phyloP scores from a whole-genome alignment of 1,284 basidiomycete species.

The Rhodotorula sp. region DNA sequence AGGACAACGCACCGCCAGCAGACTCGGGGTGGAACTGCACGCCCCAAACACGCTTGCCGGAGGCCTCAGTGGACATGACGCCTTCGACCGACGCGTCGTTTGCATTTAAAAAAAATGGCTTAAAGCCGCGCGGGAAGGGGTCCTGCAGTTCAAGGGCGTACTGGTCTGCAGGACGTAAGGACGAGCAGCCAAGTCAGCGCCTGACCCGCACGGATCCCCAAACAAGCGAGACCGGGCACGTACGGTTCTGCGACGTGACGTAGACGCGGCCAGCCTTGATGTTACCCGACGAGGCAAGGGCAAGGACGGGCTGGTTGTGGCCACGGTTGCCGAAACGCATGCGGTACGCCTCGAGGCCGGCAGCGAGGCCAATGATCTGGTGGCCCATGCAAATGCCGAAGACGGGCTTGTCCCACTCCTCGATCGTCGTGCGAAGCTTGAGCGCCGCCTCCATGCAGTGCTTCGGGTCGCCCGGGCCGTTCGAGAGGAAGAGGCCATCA shows the following conservation, averaged over 20 bases:
- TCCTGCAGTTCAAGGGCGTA: slow-evolving; percentile 91
- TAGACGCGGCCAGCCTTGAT: slow-evolving; percentile 95
- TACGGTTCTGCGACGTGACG: slow-evolving; percentile 74
- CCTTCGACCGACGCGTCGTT: slow-evolving; percentile 82
- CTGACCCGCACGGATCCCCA: too few species aligned
- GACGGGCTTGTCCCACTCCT: slow-evolving; percentile 88
- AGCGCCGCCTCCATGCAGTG: slow-evolving; percentile 84
- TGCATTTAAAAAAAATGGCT: slow-evolving; percentile 97
- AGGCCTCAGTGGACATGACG: slow-evolving; percentile 84
- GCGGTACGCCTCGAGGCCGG: slow-evolving; percentile 91
- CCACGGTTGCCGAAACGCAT: slow-evolving; percentile 98
- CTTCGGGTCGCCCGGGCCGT: slow-evolving; percentile 92
- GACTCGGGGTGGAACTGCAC: slow-evolving; percentile 92
- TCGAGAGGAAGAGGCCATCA: slow-evolving; percentile 94
- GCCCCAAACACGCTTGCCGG: slow-evolving; percentile 88
- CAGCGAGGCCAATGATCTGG: slow-evolving; percentile 95
- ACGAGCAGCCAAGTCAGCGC: neutral
- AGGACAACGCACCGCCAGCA: slow-evolving; percentile 59
- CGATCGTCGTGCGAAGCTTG: slow-evolving; percentile 74
- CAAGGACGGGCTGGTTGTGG: slow-evolving; percentile 98
- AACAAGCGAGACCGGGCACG: slow-evolving; percentile 45
- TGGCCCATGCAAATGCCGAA: slow-evolving; percentile 99
- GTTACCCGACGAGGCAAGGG: slow-evolving; percentile 82
- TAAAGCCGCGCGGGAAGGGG: slow-evolving; percentile 91
- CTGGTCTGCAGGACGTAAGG: slow-evolving; percentile 59